Evolutionary conservation across 176 grass and related monocot genomes (phyloP), one percentile per base, ranked within the genome.

Genomic region (Phragmites australis): DNA sequence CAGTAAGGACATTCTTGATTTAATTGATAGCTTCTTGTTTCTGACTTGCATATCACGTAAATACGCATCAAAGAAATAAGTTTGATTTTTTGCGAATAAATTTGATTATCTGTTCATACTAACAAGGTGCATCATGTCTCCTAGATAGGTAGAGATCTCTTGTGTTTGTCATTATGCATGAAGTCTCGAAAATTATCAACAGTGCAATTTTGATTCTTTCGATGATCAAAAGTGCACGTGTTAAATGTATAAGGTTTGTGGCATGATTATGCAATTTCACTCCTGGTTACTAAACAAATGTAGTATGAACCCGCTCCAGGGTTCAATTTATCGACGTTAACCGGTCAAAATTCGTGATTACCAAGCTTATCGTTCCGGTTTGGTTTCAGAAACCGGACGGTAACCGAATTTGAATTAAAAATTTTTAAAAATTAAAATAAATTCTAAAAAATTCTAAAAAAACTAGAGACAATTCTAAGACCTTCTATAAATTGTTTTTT

Each of bases 31-130:
- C 46, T 65, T n/a, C 19, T 25, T 27, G 18, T 39, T 50, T 73
- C n/a, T 29, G 16, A 6, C 1, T 65, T 30, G 14, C 22, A 26
- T 49, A n/a, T 74, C 21, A n/a, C 30, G 55, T 57, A 44, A 29
- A 58, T 40, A 53, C 23, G 32, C 44, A 78, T 31, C 25, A 84
- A 37, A 58, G 23, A 76, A 30, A 67, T 76, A 75, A 19, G 42
- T 50, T 50, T 10, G 43, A 26, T 52, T 30, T n/a, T n/a, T n/a
- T n/a, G n/a, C n/a, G n/a, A 30, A 67, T 76, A 75, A 19, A 49
- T 50, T 50, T 10, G 43, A 26, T 52, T 30, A 40, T 59, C 1
- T 67, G 11, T 57, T 61, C 15, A 23, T 79, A 31, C 4, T 68
- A 46, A 25, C 79, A 6, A 50, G 22, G 50, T 8, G 11, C 30